A percentile compares a stretch with the other conserved stretches of the same genome.
Conservation (phyloP, 2,329 filamentous ascomycete species). For the Drechslera avenae region DNA sequence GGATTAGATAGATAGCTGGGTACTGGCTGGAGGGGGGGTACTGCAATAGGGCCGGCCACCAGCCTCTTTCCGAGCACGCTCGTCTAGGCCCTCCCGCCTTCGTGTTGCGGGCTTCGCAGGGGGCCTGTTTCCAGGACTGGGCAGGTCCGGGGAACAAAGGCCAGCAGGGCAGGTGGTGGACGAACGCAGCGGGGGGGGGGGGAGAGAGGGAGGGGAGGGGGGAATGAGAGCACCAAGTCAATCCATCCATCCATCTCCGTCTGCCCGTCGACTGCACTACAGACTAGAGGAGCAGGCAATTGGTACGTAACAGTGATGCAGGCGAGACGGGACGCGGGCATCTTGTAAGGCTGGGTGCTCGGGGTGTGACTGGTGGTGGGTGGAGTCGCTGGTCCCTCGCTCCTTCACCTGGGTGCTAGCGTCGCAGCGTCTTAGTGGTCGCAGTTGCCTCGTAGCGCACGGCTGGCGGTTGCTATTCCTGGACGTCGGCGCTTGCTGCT, state of each 20-base stretch:
- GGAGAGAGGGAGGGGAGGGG: neutral
- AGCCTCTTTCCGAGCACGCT: slow-evolving; percentile 15
- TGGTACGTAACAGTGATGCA: too few species aligned
- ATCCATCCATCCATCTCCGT: too few species aligned
- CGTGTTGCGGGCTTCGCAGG: slow-evolving; percentile 26
- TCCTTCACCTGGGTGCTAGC: slow-evolving; percentile 2
- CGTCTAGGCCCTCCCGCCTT: slow-evolving; percentile 22
- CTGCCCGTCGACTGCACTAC: too few species aligned
- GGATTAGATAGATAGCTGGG: neutral
- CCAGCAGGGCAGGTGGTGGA: slow-evolving; percentile 2
- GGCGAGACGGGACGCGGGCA: neutral
- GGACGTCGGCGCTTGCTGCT: slow-evolving; percentile 18
- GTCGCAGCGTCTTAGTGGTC: slow-evolving; percentile 22
- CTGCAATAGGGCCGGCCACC: slow-evolving; percentile 8
- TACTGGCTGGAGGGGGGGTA: slow-evolving; percentile 8
- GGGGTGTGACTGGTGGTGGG: neutral
- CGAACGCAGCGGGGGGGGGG: neutral
- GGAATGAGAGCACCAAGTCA: too few species aligned
- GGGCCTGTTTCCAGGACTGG: slow-evolving; percentile 14
- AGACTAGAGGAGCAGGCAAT: neutral
- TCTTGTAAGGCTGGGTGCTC: slow-evolving; percentile 6
- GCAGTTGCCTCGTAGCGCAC: slow-evolving; percentile 20
- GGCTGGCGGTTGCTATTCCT: slow-evolving; percentile 18
- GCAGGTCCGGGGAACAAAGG: slow-evolving; percentile 16
- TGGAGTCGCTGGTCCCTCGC: neutral